Percentiles rank a stretch among this genome's conserved stretches.
These are phyloP conservation scores for Trifolium subterraneum DNA, from an alignment of 306 rosid species.

Conservation along the genomic window DNA sequence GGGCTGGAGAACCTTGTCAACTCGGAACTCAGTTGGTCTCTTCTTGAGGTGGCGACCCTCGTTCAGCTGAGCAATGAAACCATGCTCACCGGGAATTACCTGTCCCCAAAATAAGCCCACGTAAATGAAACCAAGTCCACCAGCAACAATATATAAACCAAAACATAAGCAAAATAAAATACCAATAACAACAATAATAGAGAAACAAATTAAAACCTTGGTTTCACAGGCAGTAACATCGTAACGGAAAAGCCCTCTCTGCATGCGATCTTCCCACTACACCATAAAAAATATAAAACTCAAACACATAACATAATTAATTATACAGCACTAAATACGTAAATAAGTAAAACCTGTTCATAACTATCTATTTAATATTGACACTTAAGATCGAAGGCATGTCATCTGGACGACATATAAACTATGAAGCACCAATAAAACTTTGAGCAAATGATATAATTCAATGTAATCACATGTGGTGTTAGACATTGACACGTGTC, in stretches of 20 bases:
- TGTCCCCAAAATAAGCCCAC: conserved; percentile 25
- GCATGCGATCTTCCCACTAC: conserved; percentile 98
- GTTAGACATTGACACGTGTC: no score
- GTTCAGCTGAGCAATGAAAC: conserved; percentile 95
- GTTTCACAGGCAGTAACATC: conserved; percentile 96
- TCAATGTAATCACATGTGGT: no score
- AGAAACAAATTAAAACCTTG: conserved; percentile 58
- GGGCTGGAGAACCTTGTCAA: conserved; percentile 96
- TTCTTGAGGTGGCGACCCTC: conserved; percentile 99
- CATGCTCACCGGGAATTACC: conserved; percentile 84
- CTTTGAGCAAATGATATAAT: no score
- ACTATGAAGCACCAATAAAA: no score
- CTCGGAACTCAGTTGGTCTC: conserved; percentile 93
- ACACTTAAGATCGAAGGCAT: background rate
- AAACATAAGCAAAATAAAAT: background rate
- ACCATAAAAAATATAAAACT: conserved; percentile 38
- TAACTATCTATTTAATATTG: background rate
- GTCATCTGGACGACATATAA: background rate
- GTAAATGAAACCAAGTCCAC: conserved; percentile 20
- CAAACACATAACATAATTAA: conserved; percentile 10
- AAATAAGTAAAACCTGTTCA: background rate
- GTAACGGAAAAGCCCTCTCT: conserved; percentile 91
- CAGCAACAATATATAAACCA: background rate
- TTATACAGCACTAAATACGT: background rate
- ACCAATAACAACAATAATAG: background rate